Conservation (phyloP, 2,329 filamentous ascomycete species). For the Plenodomus biglobosus region DNA sequence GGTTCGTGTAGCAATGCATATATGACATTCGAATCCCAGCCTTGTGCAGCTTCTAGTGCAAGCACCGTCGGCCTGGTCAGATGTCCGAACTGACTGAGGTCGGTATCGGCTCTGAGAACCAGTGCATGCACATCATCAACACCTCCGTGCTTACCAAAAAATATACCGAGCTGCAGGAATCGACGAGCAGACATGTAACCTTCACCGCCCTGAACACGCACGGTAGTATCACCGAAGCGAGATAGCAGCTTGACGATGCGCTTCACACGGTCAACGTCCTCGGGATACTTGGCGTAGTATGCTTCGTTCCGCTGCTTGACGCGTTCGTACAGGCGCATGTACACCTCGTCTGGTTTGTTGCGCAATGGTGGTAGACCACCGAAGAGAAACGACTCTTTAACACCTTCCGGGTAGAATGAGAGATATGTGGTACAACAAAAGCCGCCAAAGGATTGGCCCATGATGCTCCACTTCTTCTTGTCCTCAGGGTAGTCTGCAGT, state of each 20-base stretch:
- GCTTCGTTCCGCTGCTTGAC: conserved; percentile 70
- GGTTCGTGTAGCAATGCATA: conserved; percentile 88
- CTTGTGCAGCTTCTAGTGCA: conserved; percentile 65
- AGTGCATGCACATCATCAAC: conserved; percentile 51
- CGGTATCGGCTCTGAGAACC: conserved; percentile 68
- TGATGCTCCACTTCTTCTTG: conserved; percentile 77
- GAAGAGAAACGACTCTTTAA: conserved; percentile 79
- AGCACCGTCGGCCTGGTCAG: conserved; percentile 72
- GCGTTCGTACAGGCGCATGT: conserved; percentile 68
- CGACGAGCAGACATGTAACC: conserved; percentile 67
- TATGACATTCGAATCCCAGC: conserved; percentile 75
- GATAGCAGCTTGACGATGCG: conserved; percentile 66
- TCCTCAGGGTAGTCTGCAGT: conserved; percentile 68
- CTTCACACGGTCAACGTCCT: conserved; percentile 70
- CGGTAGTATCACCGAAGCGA: conserved; percentile 55
- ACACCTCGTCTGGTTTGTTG: conserved; percentile 71
- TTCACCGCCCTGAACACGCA: conserved; percentile 72
- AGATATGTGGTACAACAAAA: conserved; percentile 85
- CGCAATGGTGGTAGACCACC: conserved; percentile 81
- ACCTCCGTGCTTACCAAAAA: conserved; percentile 70
- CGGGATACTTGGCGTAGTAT: conserved; percentile 84
- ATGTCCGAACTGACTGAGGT: conserved; percentile 75
- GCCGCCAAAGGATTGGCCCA: conserved; percentile 91
- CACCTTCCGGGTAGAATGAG: conserved; percentile 72
- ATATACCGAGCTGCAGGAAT: conserved; percentile 75